Conservation (phyloP, 371 early-diverging fungal genomes). For the Saksenaea vasiformis region DNA sequence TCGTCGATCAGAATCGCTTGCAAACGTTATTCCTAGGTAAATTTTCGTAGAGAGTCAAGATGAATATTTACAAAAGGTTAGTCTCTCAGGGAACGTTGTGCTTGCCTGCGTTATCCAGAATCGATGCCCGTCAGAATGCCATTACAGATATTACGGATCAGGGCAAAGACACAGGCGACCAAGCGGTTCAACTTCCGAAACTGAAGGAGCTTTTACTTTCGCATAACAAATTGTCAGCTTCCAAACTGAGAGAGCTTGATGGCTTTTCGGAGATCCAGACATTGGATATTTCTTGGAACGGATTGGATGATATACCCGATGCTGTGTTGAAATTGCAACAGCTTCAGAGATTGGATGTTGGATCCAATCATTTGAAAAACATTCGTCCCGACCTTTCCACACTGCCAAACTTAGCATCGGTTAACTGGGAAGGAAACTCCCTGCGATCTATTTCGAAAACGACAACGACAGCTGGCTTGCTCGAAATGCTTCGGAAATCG, state of each 20-base stretch:
- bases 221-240: slow-evolving; percentile 43
- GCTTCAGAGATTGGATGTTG: slow-evolving; percentile 63
- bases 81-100: slow-evolving; percentile 6
- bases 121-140: slow-evolving; percentile 63
- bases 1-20: slow-evolving; percentile 52
- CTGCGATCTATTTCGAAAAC: slow-evolving; percentile 50
- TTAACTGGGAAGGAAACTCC: slow-evolving; percentile 63
- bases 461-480: slow-evolving; percentile 48
- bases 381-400: slow-evolving; percentile 61
- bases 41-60: not conserved
- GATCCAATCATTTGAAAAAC: slow-evolving; percentile 56
- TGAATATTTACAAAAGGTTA: slow-evolving; percentile 14
- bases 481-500: slow-evolving; percentile 47
- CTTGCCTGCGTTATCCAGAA: slow-evolving; percentile 47
- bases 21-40: slow-evolving; percentile 29
- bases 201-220: slow-evolving; percentile 60
- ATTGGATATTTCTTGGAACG: slow-evolving; percentile 69
- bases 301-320: slow-evolving; percentile 53
- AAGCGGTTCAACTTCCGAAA: slow-evolving; percentile 39
- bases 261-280: slow-evolving; percentile 53
- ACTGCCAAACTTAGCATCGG: slow-evolving; percentile 45
- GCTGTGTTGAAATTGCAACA: slow-evolving; percentile 41
- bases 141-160: slow-evolving; percentile 30
- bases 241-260: slow-evolving; percentile 15
- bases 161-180: not conserved